Evolutionary conservation across 108 stramenopile species (phyloP), one percentile per base, ranked within the genome.

Genomic region (Thalassiosira profunda): DNA sequence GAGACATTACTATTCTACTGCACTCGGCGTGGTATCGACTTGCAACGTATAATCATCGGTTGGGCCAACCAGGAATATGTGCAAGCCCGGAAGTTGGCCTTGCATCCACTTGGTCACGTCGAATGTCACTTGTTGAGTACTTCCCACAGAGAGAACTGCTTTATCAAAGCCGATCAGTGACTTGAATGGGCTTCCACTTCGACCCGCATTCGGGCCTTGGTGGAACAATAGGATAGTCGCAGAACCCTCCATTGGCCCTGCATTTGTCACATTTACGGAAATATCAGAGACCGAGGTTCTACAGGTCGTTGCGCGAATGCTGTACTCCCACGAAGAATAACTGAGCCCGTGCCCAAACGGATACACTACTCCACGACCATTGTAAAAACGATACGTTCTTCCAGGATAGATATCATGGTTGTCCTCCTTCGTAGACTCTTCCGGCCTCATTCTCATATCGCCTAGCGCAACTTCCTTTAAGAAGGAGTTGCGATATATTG

Each of bases 301-400:
- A 14, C 49, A 18, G 17, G 17, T 5, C 28, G n/a, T n/a, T n/a
- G n/a, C n/a, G n/a, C 36, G 17, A 11, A 48, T 6, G 18, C 25
- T 15, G 15, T 65, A 65, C 2, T 65, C 12, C 52, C 49, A 65
- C 26, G 30, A 35, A 15, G 72, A 66, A 63, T 85, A 85, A 20
- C 72, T 74, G 5, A 86, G 51, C 3, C 85, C 85, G 47, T 80
- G 63, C 4, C 85, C 85, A 80, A 86, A 86, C 1, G 59, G 42
- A 70, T 52, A 86, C 26, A 76, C 74, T 2, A 64, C 43, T 3
- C 20, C n/a, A 7, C 23, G 11, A 12, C 79, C 85, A 23, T 26
- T 51, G 31, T 83, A 83, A 45, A 80, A 86, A 57, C 74, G 63
- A 41, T 86, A 57, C 0, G 85, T 82, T 33, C 85, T 49, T 20